phyloP scores from a whole-genome alignment of 2,329 filamentous ascomycete genomes.

The Claviceps digitariae region DNA sequence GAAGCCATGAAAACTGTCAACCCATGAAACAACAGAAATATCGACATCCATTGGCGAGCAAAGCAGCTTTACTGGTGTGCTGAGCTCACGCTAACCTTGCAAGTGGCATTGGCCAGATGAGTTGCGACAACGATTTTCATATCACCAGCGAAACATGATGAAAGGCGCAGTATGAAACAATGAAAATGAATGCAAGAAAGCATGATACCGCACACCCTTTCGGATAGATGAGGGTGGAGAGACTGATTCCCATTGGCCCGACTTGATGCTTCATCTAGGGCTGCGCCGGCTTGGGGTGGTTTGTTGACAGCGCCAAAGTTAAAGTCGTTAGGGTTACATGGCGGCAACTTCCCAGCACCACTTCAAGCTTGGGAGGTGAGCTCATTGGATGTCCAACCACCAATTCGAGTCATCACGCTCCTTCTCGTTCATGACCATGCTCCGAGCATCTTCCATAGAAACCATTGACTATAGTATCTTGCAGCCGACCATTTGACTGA shows the following conservation, averaged over 20 bases:
- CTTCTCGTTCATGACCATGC: neutral
- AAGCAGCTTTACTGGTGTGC: neutral
- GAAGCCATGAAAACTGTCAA: neutral
- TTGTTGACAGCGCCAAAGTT: neutral
- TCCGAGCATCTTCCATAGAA: neutral
- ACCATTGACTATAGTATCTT: neutral
- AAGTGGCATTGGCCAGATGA: neutral
- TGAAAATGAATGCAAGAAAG: neutral
- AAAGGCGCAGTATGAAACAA: neutral
- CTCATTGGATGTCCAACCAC: slow-evolving; percentile 1
- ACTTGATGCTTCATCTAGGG: neutral
- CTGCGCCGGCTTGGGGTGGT: neutral
- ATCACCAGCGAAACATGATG: neutral
- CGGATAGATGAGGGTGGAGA: neutral
- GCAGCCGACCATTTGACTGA: neutral
- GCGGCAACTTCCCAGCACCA: slow-evolving; percentile 6
- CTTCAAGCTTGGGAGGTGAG: neutral
- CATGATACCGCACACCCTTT: neutral
- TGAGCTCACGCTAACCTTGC: neutral
- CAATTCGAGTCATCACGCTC: slow-evolving; percentile 1
- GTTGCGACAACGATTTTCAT: neutral
- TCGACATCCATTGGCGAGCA: neutral
- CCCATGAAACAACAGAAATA: neutral
- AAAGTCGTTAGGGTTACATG: slow-evolving; percentile 8
- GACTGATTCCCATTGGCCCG: neutral